These are phyloP conservation scores for Cymbopogon citratus DNA, from an alignment of 176 grass and related monocot genomes.

Conservation along the genomic window DNA sequence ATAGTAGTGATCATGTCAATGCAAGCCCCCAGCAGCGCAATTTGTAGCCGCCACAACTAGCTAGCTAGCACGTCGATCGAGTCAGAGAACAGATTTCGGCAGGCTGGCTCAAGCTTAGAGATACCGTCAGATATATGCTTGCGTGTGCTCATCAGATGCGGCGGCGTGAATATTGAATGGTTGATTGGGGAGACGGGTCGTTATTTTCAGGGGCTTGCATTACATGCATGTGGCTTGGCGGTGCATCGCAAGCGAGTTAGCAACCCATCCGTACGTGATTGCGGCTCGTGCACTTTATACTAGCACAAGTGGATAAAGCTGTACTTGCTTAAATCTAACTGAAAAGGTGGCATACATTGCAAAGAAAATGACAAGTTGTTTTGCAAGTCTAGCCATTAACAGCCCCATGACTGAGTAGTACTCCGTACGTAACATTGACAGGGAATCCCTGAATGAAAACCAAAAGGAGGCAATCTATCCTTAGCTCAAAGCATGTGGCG, in stretches of 20 bases:
- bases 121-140: not conserved
- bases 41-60: slow-evolving; percentile 24
- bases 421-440: not conserved
- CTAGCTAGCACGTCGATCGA: not conserved
- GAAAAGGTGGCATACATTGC: not conserved
- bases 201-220: not conserved
- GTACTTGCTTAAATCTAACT: not conserved
- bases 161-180: not conserved
- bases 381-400: not conserved
- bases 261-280: not conserved
- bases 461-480: not conserved
- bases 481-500: not conserved
- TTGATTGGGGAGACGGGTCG: not conserved
- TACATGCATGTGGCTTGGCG: not conserved
- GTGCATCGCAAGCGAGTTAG: not conserved
- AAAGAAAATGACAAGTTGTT: not conserved
- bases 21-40: not conserved
- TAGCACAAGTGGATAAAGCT: not conserved
- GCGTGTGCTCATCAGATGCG: not conserved
- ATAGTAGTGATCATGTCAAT: not conserved
- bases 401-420: not conserved
- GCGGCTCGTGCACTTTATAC: not conserved
- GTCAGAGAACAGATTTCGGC: not conserved
- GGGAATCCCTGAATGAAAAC: not conserved
- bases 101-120: not conserved